These are phyloP conservation scores for Malbranchea cinnamomea DNA, from an alignment of 2,329 filamentous ascomycete species.

Conservation along the genomic window DNA sequence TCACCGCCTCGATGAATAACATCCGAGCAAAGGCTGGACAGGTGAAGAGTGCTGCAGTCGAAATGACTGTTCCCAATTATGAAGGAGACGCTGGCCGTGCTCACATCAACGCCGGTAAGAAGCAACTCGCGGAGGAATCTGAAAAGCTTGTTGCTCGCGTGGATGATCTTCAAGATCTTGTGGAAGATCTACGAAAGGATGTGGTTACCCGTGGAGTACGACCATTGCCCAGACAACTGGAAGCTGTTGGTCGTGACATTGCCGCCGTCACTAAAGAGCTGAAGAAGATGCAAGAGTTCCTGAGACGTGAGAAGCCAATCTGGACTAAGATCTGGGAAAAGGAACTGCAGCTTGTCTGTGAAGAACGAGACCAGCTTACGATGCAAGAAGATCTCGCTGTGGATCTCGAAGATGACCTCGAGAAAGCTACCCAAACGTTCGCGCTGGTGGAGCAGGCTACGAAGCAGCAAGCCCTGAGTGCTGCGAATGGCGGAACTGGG, in stretches of 20 bases:
- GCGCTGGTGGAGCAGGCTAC: slow-evolving; percentile 92
- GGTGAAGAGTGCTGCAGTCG: slow-evolving; percentile 62
- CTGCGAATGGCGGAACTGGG: slow-evolving; percentile 27
- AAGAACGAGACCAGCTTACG: slow-evolving; percentile 84
- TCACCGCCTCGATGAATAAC: slow-evolving; percentile 71
- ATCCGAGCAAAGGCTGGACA: slow-evolving; percentile 68
- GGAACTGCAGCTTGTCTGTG: slow-evolving; percentile 87
- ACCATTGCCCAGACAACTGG: slow-evolving; percentile 77
- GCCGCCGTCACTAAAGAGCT: slow-evolving; percentile 67
- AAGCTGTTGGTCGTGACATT: slow-evolving; percentile 79
- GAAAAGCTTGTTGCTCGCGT: slow-evolving; percentile 83
- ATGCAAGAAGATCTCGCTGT: slow-evolving; percentile 92
- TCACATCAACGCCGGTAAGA: slow-evolving; percentile 77
- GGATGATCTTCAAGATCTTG: slow-evolving; percentile 90
- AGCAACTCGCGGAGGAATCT: slow-evolving; percentile 70
- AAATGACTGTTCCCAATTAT: slow-evolving; percentile 54
- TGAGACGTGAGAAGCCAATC: slow-evolving; percentile 74
- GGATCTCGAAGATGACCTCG: slow-evolving; percentile 84
- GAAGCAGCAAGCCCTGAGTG: slow-evolving; percentile 82
- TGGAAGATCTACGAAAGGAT: slow-evolving; percentile 94
- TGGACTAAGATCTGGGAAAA: slow-evolving; percentile 99
- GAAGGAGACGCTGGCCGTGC: slow-evolving; percentile 67
- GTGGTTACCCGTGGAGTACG: slow-evolving; percentile 87
- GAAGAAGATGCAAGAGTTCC: slow-evolving; percentile 84
- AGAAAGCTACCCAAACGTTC: slow-evolving; percentile 88